These are phyloP conservation scores for Aspergillus sparsus DNA, from an alignment of 495 filamentous ascomycete species.

Conservation along the genomic window DNA sequence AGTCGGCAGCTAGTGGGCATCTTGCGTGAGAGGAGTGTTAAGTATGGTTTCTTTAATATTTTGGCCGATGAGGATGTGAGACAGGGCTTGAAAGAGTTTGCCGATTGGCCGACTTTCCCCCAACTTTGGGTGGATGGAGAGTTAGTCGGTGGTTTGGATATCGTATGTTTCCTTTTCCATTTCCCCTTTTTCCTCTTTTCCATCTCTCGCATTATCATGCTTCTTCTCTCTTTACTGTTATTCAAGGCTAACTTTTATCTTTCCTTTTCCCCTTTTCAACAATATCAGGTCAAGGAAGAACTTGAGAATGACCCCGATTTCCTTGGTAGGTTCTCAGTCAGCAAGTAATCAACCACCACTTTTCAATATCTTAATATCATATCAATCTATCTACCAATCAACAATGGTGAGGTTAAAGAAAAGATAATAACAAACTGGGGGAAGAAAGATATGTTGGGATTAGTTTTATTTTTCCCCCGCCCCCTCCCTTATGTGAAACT, in stretches of 20 bases:
- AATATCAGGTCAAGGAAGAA: conserved; percentile 72
- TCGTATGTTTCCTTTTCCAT: conserved; percentile 62
- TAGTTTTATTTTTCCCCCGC: too few relatives aligned
- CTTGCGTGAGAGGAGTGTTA: conserved; percentile 81
- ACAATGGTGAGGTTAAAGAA: conserved; percentile 14
- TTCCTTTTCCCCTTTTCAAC: conserved; percentile 14
- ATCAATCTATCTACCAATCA: conserved; percentile 12
- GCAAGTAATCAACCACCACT: conserved; percentile 28
- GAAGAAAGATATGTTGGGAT: neutral
- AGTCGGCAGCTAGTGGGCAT: conserved; percentile 83
- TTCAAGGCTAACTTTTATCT: conserved; percentile 17
- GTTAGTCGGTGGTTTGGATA: conserved; percentile 91
- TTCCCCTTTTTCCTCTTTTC: conserved; percentile 8
- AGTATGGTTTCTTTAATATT: conserved; percentile 99
- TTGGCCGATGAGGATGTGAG: conserved; percentile 96
- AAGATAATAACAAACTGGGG: neutral
- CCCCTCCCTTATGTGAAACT: neutral
- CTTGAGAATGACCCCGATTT: conserved; percentile 74
- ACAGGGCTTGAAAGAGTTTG: conserved; percentile 91
- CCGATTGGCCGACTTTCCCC: conserved; percentile 96
- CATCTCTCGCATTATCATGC: neutral
- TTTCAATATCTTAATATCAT: too few relatives aligned
- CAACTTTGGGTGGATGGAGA: conserved; percentile 84
- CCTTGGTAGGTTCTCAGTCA: conserved; percentile 63
- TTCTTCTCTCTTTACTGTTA: neutral